Conservation (phyloP, 352 stramenopile species). For the Phytophthora agathidicida region DNA sequence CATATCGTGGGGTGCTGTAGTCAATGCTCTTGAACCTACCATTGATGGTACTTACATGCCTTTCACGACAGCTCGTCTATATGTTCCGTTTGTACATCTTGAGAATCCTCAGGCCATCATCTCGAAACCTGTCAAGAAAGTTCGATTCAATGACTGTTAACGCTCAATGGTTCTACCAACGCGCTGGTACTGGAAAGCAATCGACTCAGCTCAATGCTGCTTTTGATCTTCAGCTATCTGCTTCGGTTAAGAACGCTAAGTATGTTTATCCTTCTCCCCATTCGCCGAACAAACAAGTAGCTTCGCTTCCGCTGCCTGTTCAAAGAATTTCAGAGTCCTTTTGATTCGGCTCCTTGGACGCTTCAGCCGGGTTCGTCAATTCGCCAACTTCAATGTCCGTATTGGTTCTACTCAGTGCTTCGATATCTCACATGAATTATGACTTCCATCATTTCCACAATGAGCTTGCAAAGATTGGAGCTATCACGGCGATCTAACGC, state of each 20-base stretch:
- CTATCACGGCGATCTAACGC: conserved; percentile 20
- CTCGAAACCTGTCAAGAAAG: background rate
- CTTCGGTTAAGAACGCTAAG: conserved; percentile 3
- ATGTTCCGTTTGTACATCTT: conserved; percentile 7
- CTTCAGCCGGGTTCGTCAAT: background rate
- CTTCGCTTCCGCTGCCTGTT: background rate
- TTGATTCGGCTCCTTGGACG: background rate
- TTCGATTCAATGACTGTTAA: conserved; percentile 12
- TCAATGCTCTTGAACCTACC: background rate
- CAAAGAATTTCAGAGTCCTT: background rate
- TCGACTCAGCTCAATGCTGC: background rate
- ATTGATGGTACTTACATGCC: conserved; percentile 4
- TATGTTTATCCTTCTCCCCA: background rate
- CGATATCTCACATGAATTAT: too few relatives aligned
- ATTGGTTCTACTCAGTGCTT: background rate
- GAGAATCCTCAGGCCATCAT: conserved; percentile 6
- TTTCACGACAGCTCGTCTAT: background rate
- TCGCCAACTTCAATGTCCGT: conserved; percentile 2
- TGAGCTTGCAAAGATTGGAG: background rate
- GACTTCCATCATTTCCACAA: background rate
- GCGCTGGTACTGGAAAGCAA: background rate
- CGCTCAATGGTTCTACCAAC: conserved; percentile 9
- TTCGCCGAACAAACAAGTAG: background rate
- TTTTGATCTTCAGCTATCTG: conserved; percentile 3
- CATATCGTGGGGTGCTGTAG: conserved; percentile 1